phyloP scores from a whole-genome alignment of 2,329 filamentous ascomycete genomes.

The Ophiostoma triangulosporum region DNA sequence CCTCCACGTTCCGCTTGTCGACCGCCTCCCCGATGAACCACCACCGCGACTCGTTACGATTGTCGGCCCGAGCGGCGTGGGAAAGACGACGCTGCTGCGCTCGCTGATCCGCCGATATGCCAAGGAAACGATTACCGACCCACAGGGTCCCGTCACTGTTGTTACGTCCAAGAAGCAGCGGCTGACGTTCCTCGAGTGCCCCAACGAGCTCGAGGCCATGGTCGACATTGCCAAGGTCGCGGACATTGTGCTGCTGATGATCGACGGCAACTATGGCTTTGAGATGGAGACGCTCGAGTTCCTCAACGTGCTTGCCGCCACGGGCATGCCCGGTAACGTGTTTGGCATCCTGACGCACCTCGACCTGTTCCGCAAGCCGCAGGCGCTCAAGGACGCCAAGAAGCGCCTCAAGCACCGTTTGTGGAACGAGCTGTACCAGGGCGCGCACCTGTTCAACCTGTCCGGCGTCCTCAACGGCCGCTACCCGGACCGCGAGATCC shows the following conservation, averaged over 20 bases:
- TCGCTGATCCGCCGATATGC: slow-evolving; percentile 88
- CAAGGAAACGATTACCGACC: slow-evolving; percentile 84
- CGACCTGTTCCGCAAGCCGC: slow-evolving; percentile 88
- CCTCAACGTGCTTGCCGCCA: slow-evolving; percentile 80
- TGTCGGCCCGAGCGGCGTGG: slow-evolving; percentile 61
- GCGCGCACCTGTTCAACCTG: slow-evolving; percentile 92
- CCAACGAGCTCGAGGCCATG: slow-evolving; percentile 93
- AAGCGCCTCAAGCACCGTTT: slow-evolving; percentile 91
- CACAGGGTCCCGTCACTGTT: slow-evolving; percentile 84
- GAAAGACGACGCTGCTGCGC: slow-evolving; percentile 36
- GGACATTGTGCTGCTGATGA: slow-evolving; percentile 94
- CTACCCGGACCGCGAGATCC: slow-evolving; percentile 90
- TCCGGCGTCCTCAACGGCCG: slow-evolving; percentile 93
- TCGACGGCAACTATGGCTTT: slow-evolving; percentile 96
- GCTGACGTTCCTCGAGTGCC: slow-evolving; percentile 90
- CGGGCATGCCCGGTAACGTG: slow-evolving; percentile 96
- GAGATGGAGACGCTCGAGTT: slow-evolving; percentile 99
- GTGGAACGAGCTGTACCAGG: slow-evolving; percentile 94
- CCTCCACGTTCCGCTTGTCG: slow-evolving; percentile 89
- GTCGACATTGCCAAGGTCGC: slow-evolving; percentile 95
- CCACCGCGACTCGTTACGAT: slow-evolving; percentile 87
- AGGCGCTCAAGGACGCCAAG: slow-evolving; percentile 83
- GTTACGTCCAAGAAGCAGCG: slow-evolving; percentile 93
- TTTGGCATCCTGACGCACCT: slow-evolving; percentile 95
- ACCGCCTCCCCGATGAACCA: slow-evolving; percentile 88